These are phyloP conservation scores for Jacaranda copaia DNA, from an alignment of 257 asterid species.

Conservation along the genomic window DNA sequence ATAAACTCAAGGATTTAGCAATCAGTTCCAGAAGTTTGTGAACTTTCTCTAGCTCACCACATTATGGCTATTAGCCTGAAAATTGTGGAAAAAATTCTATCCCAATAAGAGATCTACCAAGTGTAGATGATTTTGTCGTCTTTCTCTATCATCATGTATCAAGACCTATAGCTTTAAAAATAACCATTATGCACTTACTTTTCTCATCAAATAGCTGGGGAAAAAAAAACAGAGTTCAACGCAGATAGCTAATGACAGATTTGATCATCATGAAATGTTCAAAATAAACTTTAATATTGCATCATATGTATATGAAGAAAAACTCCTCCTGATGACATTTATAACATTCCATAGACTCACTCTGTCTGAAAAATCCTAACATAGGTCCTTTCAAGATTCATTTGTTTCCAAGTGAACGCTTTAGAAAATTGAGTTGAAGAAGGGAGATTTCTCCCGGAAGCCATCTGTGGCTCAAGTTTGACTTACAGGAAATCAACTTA, in stretches of 20 bases:
- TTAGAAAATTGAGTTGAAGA: slow-evolving; percentile 41
- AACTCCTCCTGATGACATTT: too few relatives aligned
- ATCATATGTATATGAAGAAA: too few relatives aligned
- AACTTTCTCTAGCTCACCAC: slow-evolving; percentile 62
- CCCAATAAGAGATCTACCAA: slow-evolving; percentile 52
- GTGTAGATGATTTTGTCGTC: slow-evolving; percentile 35
- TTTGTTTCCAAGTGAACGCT: slow-evolving; percentile 44
- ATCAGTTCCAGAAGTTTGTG: slow-evolving; percentile 44
- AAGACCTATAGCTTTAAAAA: too few relatives aligned
- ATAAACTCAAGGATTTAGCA: slow-evolving; percentile 46
- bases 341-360: too few relatives aligned
- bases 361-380: too few relatives aligned
- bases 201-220: too few relatives aligned
- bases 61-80: slow-evolving; percentile 50
- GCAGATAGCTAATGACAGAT: too few relatives aligned
- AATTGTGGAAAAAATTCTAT: slow-evolving; percentile 47
- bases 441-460: slow-evolving; percentile 55
- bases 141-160: too few relatives aligned
- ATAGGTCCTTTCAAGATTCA: slow-evolving; percentile 56
- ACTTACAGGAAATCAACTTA: slow-evolving; percentile 57
- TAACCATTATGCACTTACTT: too few relatives aligned
- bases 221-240: too few relatives aligned
- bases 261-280: too few relatives aligned
- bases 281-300: too few relatives aligned
- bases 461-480: slow-evolving; percentile 39